A percentile compares a stretch with the other conserved stretches of the same genome.
phyloP scores from a whole-genome alignment of 495 filamentous ascomycete species.

The Penicillium canariense region DNA sequence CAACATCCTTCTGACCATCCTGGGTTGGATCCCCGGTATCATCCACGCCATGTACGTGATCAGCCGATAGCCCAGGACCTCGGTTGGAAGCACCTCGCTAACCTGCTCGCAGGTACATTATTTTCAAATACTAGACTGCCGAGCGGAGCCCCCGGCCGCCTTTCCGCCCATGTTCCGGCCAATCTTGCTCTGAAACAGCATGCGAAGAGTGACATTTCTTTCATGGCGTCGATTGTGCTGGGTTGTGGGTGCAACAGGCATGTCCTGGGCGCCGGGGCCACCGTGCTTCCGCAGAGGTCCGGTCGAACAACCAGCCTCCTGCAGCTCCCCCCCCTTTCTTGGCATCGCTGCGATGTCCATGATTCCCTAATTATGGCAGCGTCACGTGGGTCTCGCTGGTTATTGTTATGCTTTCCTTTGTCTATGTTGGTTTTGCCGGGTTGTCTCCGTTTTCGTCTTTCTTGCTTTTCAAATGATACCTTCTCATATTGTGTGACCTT shows the following conservation, averaged over 20 bases:
- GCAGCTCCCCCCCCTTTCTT: slow-evolving; percentile 28
- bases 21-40: slow-evolving; percentile 77
- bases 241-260: background rate
- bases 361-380: slow-evolving; percentile 24
- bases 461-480: slow-evolving; percentile 43
- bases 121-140: slow-evolving; percentile 51
- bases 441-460: slow-evolving; percentile 6
- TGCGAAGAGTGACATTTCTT: background rate
- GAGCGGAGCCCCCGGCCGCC: background rate
- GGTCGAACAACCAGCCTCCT: slow-evolving; percentile 28
- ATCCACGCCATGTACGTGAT: slow-evolving; percentile 66
- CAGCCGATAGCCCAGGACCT: too few species aligned
- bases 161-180: background rate
- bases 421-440: slow-evolving; percentile 14
- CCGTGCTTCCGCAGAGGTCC: slow-evolving; percentile 35
- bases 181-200: background rate
- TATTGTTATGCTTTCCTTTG: slow-evolving; percentile 14
- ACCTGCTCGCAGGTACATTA: slow-evolving; percentile 47
- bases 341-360: slow-evolving; percentile 29
- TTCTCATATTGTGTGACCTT: slow-evolving; percentile 36
- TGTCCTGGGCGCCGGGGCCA: slow-evolving; percentile 15
- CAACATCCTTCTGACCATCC: slow-evolving; percentile 82
- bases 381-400: slow-evolving; percentile 10
- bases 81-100: too few species aligned
- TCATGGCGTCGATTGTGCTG: background rate